Base-by-base conservation (phyloP, 805 yeast genomes). In the Wickerhamomyces chaumierensis region DNA sequence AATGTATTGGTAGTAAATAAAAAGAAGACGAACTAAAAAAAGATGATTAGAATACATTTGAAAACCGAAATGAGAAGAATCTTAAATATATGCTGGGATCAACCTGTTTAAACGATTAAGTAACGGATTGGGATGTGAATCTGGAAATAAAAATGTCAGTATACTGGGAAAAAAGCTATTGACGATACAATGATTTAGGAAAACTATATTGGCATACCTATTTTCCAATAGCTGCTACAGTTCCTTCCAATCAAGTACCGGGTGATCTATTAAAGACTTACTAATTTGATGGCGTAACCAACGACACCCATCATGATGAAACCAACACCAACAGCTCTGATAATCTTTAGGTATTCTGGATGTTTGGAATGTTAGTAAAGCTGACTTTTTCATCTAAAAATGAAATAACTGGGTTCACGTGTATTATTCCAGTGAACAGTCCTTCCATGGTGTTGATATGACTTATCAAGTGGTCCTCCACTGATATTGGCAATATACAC, bases 281-380 rank as follows among this genome's bases (percentile, higher is more conserved):
- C 70, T 55, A 90, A 75, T 68, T 90, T 90, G 65, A 92, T 92
- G 56, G 80, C 83, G 66, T 87, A 90, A 42, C 98, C 98, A 56
- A 92, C 94, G 54, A 85, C 81, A 57, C 98, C 98, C 88, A 90
- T 92, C 76, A 90, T 90, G 52, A 90, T 69, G 65, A 90, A 90
- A 50, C 98, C 98, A 47, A 88, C 72, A 54, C 97, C 97, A 38
- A 90, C 97, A 38, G 96, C 96, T 65, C 92, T 82, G 47, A 92
- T 74, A 57, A 90, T 82, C 63, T 81, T 81, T 42, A 78, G 53
- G 71, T 84, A 90, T 66, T 90, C 98, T 73, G 43, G 1, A 31
- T 3, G 9, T 1, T 9, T 33, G n/a, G 39, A 45, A 33, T 34
- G 46, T 39, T 36, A 34, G 46, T 44, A 35, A 5, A 18, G n/a